A percentile compares a stretch with the other conserved stretches of the same genome.
These are phyloP conservation scores for Agaricus sinodeliciosus DNA, from an alignment of 768 basidiomycete genomes.

Conservation along the genomic window DNA sequence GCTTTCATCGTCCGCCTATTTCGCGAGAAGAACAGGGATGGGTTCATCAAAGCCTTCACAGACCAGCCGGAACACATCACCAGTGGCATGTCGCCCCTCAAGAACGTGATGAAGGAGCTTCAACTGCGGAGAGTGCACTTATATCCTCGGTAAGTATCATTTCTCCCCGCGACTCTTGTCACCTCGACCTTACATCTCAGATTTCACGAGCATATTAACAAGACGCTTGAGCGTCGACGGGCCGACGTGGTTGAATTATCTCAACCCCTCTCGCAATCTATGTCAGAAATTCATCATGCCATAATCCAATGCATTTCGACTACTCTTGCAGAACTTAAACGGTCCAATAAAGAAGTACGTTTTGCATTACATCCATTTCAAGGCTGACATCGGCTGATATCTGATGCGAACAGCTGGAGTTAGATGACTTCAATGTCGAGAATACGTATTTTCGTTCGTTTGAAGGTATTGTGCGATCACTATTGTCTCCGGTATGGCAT, in stretches of 20 bases:
- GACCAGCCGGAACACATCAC: slow-evolving; percentile 96
- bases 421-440: slow-evolving; percentile 89
- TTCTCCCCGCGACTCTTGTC: background rate
- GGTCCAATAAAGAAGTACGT: slow-evolving; percentile 67
- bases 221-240: slow-evolving; percentile 71
- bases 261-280: slow-evolving; percentile 75
- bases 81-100: slow-evolving; percentile 85
- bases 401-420: slow-evolving; percentile 60
- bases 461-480: slow-evolving; percentile 79
- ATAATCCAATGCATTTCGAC: slow-evolving; percentile 92
- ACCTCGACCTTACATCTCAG: slow-evolving; percentile 29
- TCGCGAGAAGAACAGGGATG: slow-evolving; percentile 81
- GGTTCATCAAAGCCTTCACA: slow-evolving; percentile 95
- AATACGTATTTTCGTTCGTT: slow-evolving; percentile 94
- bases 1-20: slow-evolving; percentile 92
- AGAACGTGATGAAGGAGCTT: slow-evolving; percentile 88
- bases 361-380: background rate
- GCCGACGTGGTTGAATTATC: slow-evolving; percentile 92
- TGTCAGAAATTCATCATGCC: slow-evolving; percentile 89
- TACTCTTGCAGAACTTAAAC: slow-evolving; percentile 84
- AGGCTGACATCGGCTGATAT: background rate
- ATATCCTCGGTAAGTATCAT: slow-evolving; percentile 69
- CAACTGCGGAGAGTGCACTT: slow-evolving; percentile 86
- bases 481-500: slow-evolving; percentile 94
- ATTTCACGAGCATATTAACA: slow-evolving; percentile 86